Evolutionary conservation across 2,329 filamentous ascomycete species (phyloP).

Genomic region (Chaetomium olivaceum): DNA sequence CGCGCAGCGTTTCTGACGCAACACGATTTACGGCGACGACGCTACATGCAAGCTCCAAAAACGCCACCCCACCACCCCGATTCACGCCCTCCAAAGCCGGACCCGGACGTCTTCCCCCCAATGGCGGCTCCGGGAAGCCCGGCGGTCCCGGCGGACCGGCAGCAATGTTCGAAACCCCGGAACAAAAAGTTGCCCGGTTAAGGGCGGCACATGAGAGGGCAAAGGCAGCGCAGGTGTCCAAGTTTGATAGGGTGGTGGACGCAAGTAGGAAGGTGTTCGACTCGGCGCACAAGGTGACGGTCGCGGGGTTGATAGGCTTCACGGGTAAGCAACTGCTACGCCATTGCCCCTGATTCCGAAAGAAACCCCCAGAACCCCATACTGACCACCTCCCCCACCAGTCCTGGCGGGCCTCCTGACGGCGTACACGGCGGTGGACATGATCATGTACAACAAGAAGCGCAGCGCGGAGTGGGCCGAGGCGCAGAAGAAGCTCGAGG

Average conservation of each 20-base stretch:
- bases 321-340: constrained; percentile 50
- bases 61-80: constrained; percentile 35
- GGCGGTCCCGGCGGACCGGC: constrained; percentile 12
- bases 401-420: constrained; percentile 55
- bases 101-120: neutral
- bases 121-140: constrained; percentile 23
- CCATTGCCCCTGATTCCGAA: neutral
- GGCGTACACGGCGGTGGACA: constrained; percentile 61
- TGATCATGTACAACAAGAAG: constrained; percentile 62
- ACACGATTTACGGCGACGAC: constrained; percentile 74
- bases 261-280: constrained; percentile 54
- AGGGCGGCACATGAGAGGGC: constrained; percentile 68
- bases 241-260: constrained; percentile 52
- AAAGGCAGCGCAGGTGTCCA: constrained; percentile 58
- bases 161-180: constrained; percentile 58
- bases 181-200: constrained; percentile 68
- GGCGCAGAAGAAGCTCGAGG: constrained; percentile 54
- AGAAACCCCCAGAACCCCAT: neutral
- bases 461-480: constrained; percentile 60
- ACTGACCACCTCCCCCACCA: constrained; percentile 9
- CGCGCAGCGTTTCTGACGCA: constrained; percentile 74
- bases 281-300: constrained; percentile 56
- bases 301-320: constrained; percentile 56
- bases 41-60: constrained; percentile 69
- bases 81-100: constrained; percentile 27